These are phyloP conservation scores for Isoetes taiwanensis DNA, from an alignment of 75 land plant species.

Conservation along the genomic window DNA sequence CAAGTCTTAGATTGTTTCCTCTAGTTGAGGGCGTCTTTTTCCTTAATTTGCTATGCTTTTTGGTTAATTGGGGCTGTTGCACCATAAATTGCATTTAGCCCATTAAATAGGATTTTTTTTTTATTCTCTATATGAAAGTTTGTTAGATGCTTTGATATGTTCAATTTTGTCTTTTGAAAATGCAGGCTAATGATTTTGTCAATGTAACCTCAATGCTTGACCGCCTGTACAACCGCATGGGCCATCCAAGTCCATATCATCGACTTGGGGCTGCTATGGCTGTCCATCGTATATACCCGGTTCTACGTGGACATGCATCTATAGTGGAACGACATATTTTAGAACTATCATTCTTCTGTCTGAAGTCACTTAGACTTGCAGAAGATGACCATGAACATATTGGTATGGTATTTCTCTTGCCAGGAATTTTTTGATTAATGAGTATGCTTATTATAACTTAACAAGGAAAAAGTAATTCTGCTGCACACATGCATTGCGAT, in stretches of 20 bases:
- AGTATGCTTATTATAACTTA: too few relatives aligned
- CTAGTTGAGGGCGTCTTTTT: neutral
- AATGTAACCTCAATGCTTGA: constrained; percentile 37
- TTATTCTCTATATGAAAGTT: too few relatives aligned
- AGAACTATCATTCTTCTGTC: constrained; percentile 30
- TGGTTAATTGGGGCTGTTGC: too few relatives aligned
- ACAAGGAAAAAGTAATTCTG: too few relatives aligned
- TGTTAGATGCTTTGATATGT: too few relatives aligned
- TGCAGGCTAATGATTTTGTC: constrained; percentile 32
- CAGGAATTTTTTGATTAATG: too few relatives aligned
- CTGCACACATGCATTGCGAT: too few relatives aligned
- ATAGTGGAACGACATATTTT: constrained; percentile 33
- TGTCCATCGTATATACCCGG: constrained; percentile 27
- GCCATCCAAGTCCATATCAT: constrained; percentile 40
- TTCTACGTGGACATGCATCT: constrained; percentile 25
- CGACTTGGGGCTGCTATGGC: constrained; percentile 40
- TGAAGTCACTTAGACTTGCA: constrained; percentile 31
- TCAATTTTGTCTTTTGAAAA: neutral
- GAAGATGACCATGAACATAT: constrained; percentile 29
- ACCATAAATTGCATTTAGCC: too few relatives aligned
- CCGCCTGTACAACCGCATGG: constrained; percentile 35
- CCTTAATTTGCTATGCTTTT: neutral
- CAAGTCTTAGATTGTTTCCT: neutral
- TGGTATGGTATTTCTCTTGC: constrained; percentile 21
- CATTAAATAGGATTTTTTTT: too few relatives aligned